phyloP scores from a whole-genome alignment of 768 basidiomycete species.

The Butyriboletus loyo region DNA sequence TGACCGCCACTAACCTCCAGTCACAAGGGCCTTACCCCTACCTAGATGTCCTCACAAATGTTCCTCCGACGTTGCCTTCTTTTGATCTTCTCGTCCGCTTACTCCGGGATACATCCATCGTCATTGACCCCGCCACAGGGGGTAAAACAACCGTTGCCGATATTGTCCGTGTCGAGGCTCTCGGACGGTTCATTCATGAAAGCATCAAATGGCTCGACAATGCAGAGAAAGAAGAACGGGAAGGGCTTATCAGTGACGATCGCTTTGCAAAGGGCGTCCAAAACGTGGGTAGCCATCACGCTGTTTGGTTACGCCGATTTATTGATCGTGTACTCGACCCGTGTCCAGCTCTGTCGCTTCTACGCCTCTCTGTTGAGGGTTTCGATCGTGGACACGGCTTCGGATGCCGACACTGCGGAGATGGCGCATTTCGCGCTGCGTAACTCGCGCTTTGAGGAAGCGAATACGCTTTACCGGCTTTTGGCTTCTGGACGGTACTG shows the following conservation, averaged over 20 bases:
- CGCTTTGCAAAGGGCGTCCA: slow-evolving; percentile 68
- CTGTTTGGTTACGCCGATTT: not conserved
- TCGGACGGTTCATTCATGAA: slow-evolving; percentile 71
- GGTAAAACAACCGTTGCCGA: slow-evolving; percentile 61
- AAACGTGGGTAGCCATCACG: slow-evolving; percentile 47
- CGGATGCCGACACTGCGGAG: slow-evolving; percentile 71
- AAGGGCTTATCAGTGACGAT: slow-evolving; percentile 69
- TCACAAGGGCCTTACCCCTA: slow-evolving; percentile 43
- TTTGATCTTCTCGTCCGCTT: slow-evolving; percentile 73
- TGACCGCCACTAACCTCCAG: slow-evolving; percentile 37
- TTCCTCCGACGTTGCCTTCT: slow-evolving; percentile 70
- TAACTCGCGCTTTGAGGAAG: slow-evolving; percentile 73
- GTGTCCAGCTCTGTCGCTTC: slow-evolving; percentile 67
- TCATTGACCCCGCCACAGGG: slow-evolving; percentile 39
- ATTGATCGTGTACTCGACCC: slow-evolving; percentile 2
- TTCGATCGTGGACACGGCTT: slow-evolving; percentile 55
- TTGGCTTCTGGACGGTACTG: slow-evolving; percentile 45
- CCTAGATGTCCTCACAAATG: slow-evolving; percentile 58
- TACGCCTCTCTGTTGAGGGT: slow-evolving; percentile 68
- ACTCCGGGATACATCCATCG: slow-evolving; percentile 55
- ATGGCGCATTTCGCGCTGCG: slow-evolving; percentile 76
- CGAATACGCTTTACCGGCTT: slow-evolving; percentile 66
- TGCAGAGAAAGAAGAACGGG: slow-evolving; percentile 66
- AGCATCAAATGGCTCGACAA: slow-evolving; percentile 67
- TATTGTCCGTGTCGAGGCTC: slow-evolving; percentile 58